Base-by-base conservation (phyloP, 192 early-diverging fungal species). In the Podila verticillata region DNA sequence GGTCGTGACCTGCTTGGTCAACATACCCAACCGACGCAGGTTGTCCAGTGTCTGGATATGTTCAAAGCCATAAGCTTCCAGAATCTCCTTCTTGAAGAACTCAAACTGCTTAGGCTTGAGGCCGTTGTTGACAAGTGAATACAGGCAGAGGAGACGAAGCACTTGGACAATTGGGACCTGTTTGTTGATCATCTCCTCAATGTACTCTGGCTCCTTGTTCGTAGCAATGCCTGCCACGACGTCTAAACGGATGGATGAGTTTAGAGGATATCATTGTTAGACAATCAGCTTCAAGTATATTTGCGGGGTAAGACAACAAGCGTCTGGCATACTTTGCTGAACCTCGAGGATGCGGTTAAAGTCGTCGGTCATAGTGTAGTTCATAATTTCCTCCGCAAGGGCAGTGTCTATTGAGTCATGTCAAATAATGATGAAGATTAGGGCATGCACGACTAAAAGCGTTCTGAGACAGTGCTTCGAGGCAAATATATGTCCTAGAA, bases 21-120 rank as follows among this genome's bases (percentile, higher is more conserved):
- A 73, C 63, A 99, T 83, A 0, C 93, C 93, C 22, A 90, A 84
- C 7, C 83, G 82, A 30, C 83, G 82, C 39, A 99, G 77, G 66
- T 95, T 93, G 70, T 95, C 89, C 19, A 99, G 79, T 2, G 97
- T 99, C 19, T 94, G 82, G 48, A 96, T 82, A 69, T 99, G 97
- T 67, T 94, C 89, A 75, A 91, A 92, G 17, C 97, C 97, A 88
- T 98, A 99, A 0, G 97, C 93, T 82, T 96, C 64, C n/a, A 82
- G 79, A 48, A 99, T 86, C 66, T 97, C 96, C 29, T 92, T 87
- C 75, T 92, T 89, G 81, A 96, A 92, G 31, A 87, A 83, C 47
- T 99, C 98, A 63, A 89, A 94, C 7, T 84, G 60, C 75, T 97
- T 98, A 30, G 91, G 82, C 66, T 97, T 99, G 20, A 98, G 74